A percentile compares a stretch with the other conserved stretches of the same genome.
These are phyloP conservation scores for Lotmaria passim DNA, from an alignment of 208 protist genomes.

Conservation along the genomic window DNA sequence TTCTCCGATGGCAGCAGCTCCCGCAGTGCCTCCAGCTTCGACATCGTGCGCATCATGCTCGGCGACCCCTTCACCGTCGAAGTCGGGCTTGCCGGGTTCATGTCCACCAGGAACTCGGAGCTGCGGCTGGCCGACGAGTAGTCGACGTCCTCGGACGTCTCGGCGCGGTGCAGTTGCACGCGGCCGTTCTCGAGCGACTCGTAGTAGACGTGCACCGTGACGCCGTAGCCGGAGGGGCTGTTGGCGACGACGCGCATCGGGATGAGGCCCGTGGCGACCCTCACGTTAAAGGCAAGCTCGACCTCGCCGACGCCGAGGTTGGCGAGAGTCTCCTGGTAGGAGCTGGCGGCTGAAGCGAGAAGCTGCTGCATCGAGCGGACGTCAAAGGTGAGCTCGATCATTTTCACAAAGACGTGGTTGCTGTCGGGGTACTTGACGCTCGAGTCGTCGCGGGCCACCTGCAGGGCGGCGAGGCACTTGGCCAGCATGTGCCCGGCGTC, in stretches of 20 bases:
- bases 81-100: conserved; percentile 24
- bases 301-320: conserved; percentile 78
- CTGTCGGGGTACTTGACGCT: conserved; percentile 63
- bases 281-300: conserved; percentile 82
- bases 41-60: conserved; percentile 30
- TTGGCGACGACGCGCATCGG: conserved; percentile 86
- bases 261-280: conserved; percentile 54
- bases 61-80: conserved; percentile 14
- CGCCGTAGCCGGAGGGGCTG: conserved; percentile 78
- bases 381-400: conserved; percentile 87
- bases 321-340: conserved; percentile 64
- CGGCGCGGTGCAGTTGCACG: conserved; percentile 63
- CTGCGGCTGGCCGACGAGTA: conserved; percentile 32
- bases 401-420: conserved; percentile 89
- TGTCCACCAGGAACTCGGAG: conserved; percentile 46
- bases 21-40: conserved; percentile 42
- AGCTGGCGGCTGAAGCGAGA: conserved; percentile 54
- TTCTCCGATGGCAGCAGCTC: conserved; percentile 40
- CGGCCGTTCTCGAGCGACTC: conserved; percentile 73
- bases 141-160: conserved; percentile 74
- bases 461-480: conserved; percentile 77
- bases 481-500: conserved; percentile 82
- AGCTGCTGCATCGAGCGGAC: conserved; percentile 48
- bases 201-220: conserved; percentile 84
- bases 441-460: conserved; percentile 74